These are phyloP conservation scores for Knoxdaviesia capensis DNA, from an alignment of 2,329 filamentous ascomycete genomes.

Conservation along the genomic window DNA sequence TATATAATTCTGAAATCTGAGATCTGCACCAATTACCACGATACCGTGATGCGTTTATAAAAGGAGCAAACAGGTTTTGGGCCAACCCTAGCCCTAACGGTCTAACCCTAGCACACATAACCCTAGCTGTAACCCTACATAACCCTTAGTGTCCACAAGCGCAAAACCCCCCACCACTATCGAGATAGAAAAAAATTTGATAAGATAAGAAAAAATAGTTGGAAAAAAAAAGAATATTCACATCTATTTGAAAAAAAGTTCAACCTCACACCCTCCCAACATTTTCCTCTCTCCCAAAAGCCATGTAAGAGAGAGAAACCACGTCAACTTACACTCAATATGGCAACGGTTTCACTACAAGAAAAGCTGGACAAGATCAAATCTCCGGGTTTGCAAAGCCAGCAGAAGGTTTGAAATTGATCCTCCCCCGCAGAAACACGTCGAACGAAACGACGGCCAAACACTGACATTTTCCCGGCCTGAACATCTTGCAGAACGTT, in stretches of 20 bases:
- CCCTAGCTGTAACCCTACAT: too few species aligned
- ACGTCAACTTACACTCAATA: slow-evolving; percentile 8
- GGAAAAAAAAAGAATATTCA: not conserved
- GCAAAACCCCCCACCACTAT: too few species aligned
- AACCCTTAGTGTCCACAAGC: too few species aligned
- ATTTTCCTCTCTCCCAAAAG: not conserved
- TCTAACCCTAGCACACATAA: too few species aligned
- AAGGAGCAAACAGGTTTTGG: too few species aligned
- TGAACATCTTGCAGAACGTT: slow-evolving; percentile 35
- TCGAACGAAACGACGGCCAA: too few species aligned
- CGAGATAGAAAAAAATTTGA: slow-evolving; percentile 1
- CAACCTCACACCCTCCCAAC: not conserved
- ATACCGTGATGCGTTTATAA: too few species aligned
- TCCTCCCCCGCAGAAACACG: not conserved
- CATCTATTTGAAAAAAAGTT: not conserved
- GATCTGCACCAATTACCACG: too few species aligned
- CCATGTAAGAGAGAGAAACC: not conserved
- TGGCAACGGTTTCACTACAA: slow-evolving; percentile 39
- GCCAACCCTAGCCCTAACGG: too few species aligned
- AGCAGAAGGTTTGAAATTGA: slow-evolving; percentile 51
- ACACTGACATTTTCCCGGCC: too few species aligned
- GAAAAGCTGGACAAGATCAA: slow-evolving; percentile 96
- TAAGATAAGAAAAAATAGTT: slow-evolving; percentile 5
- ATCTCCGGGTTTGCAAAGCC: slow-evolving; percentile 86
- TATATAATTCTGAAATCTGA: not conserved